Evolutionary conservation across 1,284 basidiomycete species (phyloP), one percentile per base, ranked within the genome.

Genomic region (Pulveroboletus sp.): DNA sequence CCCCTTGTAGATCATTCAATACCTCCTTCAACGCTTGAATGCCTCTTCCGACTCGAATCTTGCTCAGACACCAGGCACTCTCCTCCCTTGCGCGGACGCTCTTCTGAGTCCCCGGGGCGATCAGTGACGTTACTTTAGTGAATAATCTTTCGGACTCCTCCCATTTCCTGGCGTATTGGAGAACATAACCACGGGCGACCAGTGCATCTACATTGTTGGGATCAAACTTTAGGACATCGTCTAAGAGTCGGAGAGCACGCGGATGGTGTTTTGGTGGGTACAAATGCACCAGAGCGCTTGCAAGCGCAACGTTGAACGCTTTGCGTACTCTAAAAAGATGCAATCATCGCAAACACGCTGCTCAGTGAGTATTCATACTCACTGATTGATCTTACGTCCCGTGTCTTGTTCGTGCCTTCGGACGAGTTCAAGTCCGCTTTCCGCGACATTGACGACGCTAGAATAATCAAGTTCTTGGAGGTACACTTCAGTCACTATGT

Each of bases 201-300:
- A 96, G 78, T 22, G 85, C 85, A 15, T 81, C 72, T 4, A 86
- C 75, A 65, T 95, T 89, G 43, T 81, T 69, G 0, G 88, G 81
- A 39, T 88, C 82, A 45, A 79, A 71, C 2, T 77, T 64, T 6
- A 98, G 81, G 6, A 96, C 81, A 3, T 85, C 82, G 35, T 92
- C 83, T 26, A 96, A 78, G 8, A 96, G 80, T 15, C 82, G 76
- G 29, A 88, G 75, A 1, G 96, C 96, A 43, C 88, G 85, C 15
- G 77, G 65, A 70, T 99, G 96, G 65, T 98, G 88, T 66, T 95
- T 94, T 0, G 96, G 96, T 12, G 96, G 87, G 72, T 87, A 92
- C 52, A 91, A 80, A 63, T 97, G 89, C 2, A 95, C 91, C 18
- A 97, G 80, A 5, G 92, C 87, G 0, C 82, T 87, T 1, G 85